Percentiles rank a stretch among this genome's conserved stretches.
These are phyloP conservation scores for Candida vaughaniae DNA, from an alignment of 805 yeast genomes.

Conservation along the genomic window DNA sequence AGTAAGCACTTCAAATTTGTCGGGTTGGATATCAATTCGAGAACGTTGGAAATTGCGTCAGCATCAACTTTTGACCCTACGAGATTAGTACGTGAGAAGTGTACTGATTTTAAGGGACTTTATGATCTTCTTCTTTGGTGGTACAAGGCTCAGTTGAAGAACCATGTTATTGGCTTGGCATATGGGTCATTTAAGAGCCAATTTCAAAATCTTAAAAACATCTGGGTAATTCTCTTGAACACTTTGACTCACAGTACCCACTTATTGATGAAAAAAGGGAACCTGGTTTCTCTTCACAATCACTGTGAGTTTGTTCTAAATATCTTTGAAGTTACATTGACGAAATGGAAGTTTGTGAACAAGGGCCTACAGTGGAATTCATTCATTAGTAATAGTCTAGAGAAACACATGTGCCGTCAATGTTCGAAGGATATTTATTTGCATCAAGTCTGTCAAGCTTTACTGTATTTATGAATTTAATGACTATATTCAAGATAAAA, in stretches of 20 bases:
- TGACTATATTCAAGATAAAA: no score
- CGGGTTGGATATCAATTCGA: slow-evolving; percentile 4
- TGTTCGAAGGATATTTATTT: no score
- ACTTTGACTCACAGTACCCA: neutral
- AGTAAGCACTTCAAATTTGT: slow-evolving; percentile 18
- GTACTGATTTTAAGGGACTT: slow-evolving; percentile 8
- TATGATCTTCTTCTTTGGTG: slow-evolving; percentile 23
- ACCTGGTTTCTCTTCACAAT: slow-evolving; percentile 2
- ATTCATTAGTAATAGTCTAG: slow-evolving; percentile 4
- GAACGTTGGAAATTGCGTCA: slow-evolving; percentile 4
- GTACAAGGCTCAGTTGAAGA: slow-evolving; percentile 20
- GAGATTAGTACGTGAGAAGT: slow-evolving; percentile 7
- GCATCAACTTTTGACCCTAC: slow-evolving; percentile 6
- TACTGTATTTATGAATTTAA: no score
- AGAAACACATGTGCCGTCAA: no score
- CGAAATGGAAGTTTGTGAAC: slow-evolving; percentile 8
- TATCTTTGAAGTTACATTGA: slow-evolving; percentile 7
- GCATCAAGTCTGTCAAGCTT: no score
- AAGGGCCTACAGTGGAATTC: slow-evolving; percentile 3
- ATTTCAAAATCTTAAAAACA: slow-evolving; percentile 14
- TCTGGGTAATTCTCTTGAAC: slow-evolving; percentile 6
- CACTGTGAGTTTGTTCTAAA: slow-evolving; percentile 7
- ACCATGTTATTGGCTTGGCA: slow-evolving; percentile 14
- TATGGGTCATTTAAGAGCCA: slow-evolving; percentile 13
- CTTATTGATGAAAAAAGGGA: slow-evolving; percentile 1